Base-by-base conservation (phyloP, 2,329 filamentous ascomycete genomes). In the Neonectria punicea region DNA sequence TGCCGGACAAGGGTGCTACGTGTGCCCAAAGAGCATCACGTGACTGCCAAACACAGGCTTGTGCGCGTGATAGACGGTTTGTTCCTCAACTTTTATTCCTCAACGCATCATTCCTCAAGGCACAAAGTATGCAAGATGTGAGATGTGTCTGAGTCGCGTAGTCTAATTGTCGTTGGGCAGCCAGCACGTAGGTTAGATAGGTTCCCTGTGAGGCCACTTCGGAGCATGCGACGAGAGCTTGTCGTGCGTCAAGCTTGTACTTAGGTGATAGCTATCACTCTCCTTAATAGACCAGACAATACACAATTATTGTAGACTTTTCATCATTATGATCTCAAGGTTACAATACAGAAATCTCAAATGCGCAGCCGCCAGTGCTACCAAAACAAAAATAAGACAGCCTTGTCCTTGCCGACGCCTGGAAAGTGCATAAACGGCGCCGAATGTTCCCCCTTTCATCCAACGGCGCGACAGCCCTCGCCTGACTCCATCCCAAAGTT, bases 361-460 rank as follows among this genome's bases (percentile, higher is more conserved):
- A 68, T 71, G 63, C 55, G 67, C 50, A 70, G 65, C 66, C 70
- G 54, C 72, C 72, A 53, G 62, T 72, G 59, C 66, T 61, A 55
- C 65, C 61, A 34, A 67, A 59, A 41, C 67, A 57, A 67, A 67
- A 67, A 67, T 60, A 64, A 53, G 61, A 66, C 61, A 63, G 65
- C 70, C 72, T 57, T 71, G 57, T 72, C 64, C 69, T 61, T 71
- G 65, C 53, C 64, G 63, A 71, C 72, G 72, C 72, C 72, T 65
- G 65, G 63, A 67, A 74, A 74, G 69, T 74, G 72, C 71, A 73
- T 66, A 71, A 73, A 74, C 72, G 66, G 70, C 68, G 61, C 61
- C 57, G n/a, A 58, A 67, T 71, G 22, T 43, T 28, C 55, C 64
- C 65, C 61, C 63, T 67, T 70, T 66, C 65, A 57, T 69, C 60